Conservation (phyloP, 2,329 filamentous ascomycete genomes). For the Cordyceps militaris region DNA sequence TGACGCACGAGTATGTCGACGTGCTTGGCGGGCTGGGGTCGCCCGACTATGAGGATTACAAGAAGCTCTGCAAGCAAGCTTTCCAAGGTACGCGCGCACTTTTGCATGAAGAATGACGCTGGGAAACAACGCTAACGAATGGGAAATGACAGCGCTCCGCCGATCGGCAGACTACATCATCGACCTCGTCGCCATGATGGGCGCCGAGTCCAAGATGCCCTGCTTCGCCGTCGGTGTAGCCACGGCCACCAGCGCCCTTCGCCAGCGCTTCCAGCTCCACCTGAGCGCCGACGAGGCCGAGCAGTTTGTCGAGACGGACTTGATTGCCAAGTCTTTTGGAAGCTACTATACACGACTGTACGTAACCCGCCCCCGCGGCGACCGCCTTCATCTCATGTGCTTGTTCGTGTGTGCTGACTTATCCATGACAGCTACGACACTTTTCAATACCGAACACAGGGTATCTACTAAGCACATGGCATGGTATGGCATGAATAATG, state of each 20-base stretch:
- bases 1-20: constrained; percentile 80
- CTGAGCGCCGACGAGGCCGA: constrained; percentile 77
- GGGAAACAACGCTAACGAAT: background rate
- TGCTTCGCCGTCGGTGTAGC: constrained; percentile 71
- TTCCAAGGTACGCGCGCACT: constrained; percentile 55
- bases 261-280: constrained; percentile 74
- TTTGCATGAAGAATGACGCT: background rate
- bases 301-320: constrained; percentile 70
- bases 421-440: constrained; percentile 61
- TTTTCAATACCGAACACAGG: constrained; percentile 82
- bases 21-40: constrained; percentile 68
- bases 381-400: background rate
- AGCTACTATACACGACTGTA: constrained; percentile 84
- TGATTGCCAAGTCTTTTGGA: constrained; percentile 73
- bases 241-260: constrained; percentile 60
- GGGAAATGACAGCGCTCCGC: constrained; percentile 50
- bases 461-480: constrained; percentile 60
- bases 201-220: constrained; percentile 74
- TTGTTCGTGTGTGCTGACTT: background rate
- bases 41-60: constrained; percentile 66
- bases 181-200: constrained; percentile 79
- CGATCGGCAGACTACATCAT: constrained; percentile 75
- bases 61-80: constrained; percentile 71
- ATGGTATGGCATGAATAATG: background rate
- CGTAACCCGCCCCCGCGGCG: constrained; percentile 25